phyloP scores from a whole-genome alignment of 306 rosid species.

The peach (Prunus persica) region DNA sequence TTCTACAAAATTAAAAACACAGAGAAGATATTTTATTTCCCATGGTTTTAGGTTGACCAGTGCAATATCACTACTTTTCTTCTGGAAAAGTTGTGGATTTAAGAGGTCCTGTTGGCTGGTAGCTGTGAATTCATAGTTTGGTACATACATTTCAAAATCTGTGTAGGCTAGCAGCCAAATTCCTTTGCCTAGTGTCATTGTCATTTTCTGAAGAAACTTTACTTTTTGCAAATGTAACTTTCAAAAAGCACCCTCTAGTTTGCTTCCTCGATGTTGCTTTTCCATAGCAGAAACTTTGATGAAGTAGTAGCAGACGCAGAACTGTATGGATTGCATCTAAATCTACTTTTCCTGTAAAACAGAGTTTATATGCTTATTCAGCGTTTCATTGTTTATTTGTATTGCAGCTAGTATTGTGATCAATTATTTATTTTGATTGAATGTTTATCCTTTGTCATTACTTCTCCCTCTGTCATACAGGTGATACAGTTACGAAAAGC shows the following conservation, averaged over 20 bases:
- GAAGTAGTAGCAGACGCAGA: background rate
- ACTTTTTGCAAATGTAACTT: background rate
- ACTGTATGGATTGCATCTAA: background rate
- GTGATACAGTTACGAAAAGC: constrained; percentile 86
- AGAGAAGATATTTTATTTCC: background rate
- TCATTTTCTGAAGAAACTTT: background rate
- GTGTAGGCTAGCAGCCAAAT: background rate
- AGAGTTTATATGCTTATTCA: background rate
- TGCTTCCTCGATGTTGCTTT: background rate
- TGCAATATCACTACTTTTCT: background rate
- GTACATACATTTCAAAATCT: background rate
- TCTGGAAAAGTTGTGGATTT: background rate
- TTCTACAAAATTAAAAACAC: background rate
- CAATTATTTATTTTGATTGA: constrained; percentile 7
- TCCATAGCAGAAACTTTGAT: background rate
- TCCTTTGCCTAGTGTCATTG: background rate
- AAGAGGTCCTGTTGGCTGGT: background rate
- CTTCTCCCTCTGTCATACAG: constrained; percentile 39
- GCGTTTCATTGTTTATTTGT: background rate
- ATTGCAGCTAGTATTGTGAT: constrained; percentile 1
- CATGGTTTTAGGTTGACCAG: background rate
- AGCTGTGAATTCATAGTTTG: background rate
- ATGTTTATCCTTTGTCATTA: constrained; percentile 5
- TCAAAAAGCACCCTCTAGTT: background rate
- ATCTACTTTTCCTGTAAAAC: background rate